Base-by-base conservation (phyloP, 306 rosid species). In the Rosa persica region DNA sequence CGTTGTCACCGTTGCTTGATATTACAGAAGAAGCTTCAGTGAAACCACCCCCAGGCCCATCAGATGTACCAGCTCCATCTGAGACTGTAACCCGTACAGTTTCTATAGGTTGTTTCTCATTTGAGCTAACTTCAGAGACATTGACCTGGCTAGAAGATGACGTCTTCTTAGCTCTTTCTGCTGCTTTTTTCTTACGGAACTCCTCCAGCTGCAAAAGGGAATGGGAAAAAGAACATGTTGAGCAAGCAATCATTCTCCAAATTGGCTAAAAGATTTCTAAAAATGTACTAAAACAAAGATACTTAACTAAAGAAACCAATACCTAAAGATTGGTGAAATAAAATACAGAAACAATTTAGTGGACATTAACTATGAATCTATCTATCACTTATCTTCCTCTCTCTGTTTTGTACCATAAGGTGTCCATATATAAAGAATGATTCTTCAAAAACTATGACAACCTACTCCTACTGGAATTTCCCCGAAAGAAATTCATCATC, bases 181-280 rank as follows among this genome's bases (percentile, higher is more conserved):
- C 96, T 8, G 97, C 98, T 79, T 89, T 95, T 86, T 89, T 95
- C 90, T 89, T 93, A 39, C 98, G 94, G 79, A 96, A 93, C 89
- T 96, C 99, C 79, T 96, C 99, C 70, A 93, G 80, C 99, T 96
- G 89, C 86, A 87, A 78, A 51, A 67, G 72, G 19, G 34, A 55
- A 74, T n/a, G 7, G 27, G 44, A 42, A 60, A 25, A 11, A n/a
- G 51, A 16, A 68, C 55, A 68, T 9, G 51, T 44, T 43, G n/a
- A 48, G 42, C 47, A 46, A n/a, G 23, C 34, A 43, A 42, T 43
- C 51, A 47, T 5, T 6, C 60, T 30, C 47, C 0, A 47, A 79
- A 71, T 16, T 30, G 22, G 54, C 64, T 13, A 38, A 17, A 20
- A 38, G 4, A n/a, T 57, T 10, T 23, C n/a, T 19, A 17, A 61